Evolutionary conservation across 192 early-diverging fungal species (phyloP), one percentile per base, ranked within the genome.

Genomic region (Backusella circina): DNA sequence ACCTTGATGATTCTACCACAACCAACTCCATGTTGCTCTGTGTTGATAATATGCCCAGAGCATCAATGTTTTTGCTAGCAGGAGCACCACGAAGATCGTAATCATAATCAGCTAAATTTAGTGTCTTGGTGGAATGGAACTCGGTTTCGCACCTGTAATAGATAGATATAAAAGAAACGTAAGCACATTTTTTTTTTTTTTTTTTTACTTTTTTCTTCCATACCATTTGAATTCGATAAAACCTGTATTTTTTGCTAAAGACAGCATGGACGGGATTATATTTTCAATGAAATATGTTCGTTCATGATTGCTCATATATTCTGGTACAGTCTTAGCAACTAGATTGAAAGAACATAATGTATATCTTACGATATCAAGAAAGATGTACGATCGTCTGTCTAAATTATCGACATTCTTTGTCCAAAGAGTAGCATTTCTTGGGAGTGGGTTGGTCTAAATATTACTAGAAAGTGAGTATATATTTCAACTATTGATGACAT

Each of bases 171-270:
- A 70, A 31, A 64, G 57, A 64, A 64, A 64, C 57, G 21, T 64
- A 70, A 70, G 68, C n/a, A 35, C 68, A 70, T 5, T 38, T 70
- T 70, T 47, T n/a, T 23, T 38, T 64, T 64, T 30, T 64, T 67
- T 32, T 67, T 32, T n/a, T n/a, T n/a, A 32, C 65, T 67, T 32
- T 67, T 67, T 67, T 67, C 65, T 69, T 39, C 33, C 67, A 35
- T 35, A 69, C 67, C 67, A 69, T 69, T 69, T 69, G 37, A 69
- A 69, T 69, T 69, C 67, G 31, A 39, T 35, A 69, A 69, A 35
- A 16, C 67, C 67, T 35, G 67, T 69, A 69, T 35, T 38, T 70
- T 70, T 70, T 70, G 68, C 68, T 47, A 70, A 70, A 38, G 68
- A 30, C 68, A 70, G 26, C 68, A 70, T 38, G 18, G 36, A 70